These are phyloP conservation scores for Russula foetens DNA, from an alignment of 768 basidiomycete species.

Conservation along the genomic window DNA sequence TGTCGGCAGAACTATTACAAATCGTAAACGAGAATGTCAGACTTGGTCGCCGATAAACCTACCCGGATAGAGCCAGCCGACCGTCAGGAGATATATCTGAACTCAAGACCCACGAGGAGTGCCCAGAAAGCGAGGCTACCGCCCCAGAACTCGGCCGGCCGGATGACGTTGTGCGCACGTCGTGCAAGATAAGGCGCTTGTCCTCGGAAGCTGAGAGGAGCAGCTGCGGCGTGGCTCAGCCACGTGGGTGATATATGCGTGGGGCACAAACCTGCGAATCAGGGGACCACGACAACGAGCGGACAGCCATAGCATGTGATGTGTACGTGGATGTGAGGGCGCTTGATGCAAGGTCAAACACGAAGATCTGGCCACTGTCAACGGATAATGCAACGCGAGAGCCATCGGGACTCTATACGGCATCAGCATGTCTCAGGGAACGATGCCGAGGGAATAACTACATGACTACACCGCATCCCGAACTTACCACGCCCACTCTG, in stretches of 20 bases:
- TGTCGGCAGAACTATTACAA: constrained; percentile 63
- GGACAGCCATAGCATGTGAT: constrained; percentile 86
- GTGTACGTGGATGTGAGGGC: constrained; percentile 63
- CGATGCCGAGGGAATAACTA: constrained; percentile 31
- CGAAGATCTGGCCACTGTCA: constrained; percentile 81
- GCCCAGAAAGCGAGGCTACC: constrained; percentile 80
- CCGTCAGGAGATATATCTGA: constrained; percentile 78
- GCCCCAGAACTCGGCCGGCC: constrained; percentile 59
- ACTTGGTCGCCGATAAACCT: constrained; percentile 22
- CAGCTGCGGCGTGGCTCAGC: constrained; percentile 38
- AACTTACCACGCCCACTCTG: constrained; percentile 67
- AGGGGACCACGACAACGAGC: constrained; percentile 81
- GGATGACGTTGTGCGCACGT: constrained; percentile 64
- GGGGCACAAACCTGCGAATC: constrained; percentile 66
- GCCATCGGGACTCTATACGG: constrained; percentile 83
- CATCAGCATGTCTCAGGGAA: not conserved
- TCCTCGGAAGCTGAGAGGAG: constrained; percentile 90
- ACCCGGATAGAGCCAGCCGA: constrained; percentile 76
- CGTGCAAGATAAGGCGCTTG: constrained; percentile 83
- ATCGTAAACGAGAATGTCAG: constrained; percentile 3
- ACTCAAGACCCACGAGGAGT: constrained; percentile 87
- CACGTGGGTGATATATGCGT: not conserved
- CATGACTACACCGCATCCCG: constrained; percentile 67
- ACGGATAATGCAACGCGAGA: constrained; percentile 71
- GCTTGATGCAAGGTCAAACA: constrained; percentile 72